These are phyloP conservation scores for Umbilicus rupestris DNA, from an alignment of 164 flowering plant species.

Conservation along the genomic window DNA sequence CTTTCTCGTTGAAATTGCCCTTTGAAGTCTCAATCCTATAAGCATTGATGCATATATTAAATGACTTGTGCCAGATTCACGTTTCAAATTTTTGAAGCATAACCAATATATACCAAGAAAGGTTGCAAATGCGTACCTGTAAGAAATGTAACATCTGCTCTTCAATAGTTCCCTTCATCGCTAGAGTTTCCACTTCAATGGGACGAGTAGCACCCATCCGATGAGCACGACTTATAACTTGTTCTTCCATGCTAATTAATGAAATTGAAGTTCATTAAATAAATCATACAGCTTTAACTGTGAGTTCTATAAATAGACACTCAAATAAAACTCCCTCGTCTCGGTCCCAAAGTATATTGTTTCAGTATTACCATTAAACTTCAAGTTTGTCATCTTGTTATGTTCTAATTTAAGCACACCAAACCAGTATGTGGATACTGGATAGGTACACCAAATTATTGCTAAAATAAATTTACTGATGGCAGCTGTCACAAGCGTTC, in stretches of 20 bases:
- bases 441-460: too few species aligned
- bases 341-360: too few species aligned
- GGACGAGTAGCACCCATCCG: slow-evolving; percentile 98
- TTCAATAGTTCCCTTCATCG: slow-evolving; percentile 95
- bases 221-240: slow-evolving; percentile 99
- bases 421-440: background rate
- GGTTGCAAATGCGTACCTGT: slow-evolving; percentile 32
- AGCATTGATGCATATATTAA: background rate
- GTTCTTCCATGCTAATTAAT: slow-evolving; percentile 86
- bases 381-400: too few species aligned
- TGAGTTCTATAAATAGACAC: background rate
- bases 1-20: too few species aligned
- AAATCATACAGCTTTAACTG: background rate
- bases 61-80: background rate
- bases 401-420: background rate
- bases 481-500: too few species aligned
- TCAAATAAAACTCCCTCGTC: background rate
- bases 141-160: slow-evolving; percentile 86
- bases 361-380: background rate
- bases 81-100: background rate
- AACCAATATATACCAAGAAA: background rate
- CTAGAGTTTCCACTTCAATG: slow-evolving; percentile 84
- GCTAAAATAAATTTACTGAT: too few species aligned
- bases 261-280: slow-evolving; percentile 12
- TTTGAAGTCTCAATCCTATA: too few species aligned